A percentile compares a stretch with the other conserved stretches of the same genome.
Evolutionary conservation across 2,329 filamentous ascomycete genomes (phyloP).

Genomic region (Chaetomium sp.): DNA sequence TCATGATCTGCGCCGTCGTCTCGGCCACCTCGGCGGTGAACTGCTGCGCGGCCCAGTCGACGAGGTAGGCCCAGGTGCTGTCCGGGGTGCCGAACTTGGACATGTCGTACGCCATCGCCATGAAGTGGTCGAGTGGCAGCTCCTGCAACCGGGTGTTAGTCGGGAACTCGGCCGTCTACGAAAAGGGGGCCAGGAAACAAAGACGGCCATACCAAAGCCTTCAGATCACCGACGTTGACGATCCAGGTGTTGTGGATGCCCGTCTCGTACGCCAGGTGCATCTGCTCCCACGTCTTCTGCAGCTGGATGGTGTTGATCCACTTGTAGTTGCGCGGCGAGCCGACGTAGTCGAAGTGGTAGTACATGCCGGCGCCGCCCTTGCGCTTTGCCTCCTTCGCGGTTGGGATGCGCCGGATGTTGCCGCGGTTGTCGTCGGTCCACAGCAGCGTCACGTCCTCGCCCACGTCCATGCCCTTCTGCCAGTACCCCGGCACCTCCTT

Average conservation of each 20-base stretch:
- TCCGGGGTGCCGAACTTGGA: constrained; percentile 37
- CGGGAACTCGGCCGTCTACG: no score
- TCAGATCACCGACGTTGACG: constrained; percentile 66
- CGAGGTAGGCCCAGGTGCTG: constrained; percentile 50
- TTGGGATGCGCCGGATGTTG: constrained; percentile 60
- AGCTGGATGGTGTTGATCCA: constrained; percentile 69
- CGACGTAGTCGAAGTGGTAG: constrained; percentile 59
- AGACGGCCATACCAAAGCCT: constrained; percentile 46
- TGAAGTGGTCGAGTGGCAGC: constrained; percentile 55
- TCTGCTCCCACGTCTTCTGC: constrained; percentile 66
- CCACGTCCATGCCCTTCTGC: constrained; percentile 59
- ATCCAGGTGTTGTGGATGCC: constrained; percentile 61
- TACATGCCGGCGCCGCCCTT: constrained; percentile 62
- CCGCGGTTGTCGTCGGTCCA: constrained; percentile 68
- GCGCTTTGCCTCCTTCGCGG: constrained; percentile 55
- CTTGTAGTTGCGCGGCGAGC: constrained; percentile 60
- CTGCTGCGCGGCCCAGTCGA: constrained; percentile 50
- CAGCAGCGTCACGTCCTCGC: constrained; percentile 63
- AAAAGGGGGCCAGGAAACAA: no score
- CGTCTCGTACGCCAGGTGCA: constrained; percentile 61
- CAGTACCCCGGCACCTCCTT: constrained; percentile 61
- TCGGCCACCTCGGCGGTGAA: constrained; percentile 51
- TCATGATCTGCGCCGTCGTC: constrained; percentile 52
- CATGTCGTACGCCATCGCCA: constrained; percentile 58
- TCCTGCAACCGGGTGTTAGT: constrained; percentile 37